phyloP scores from a whole-genome alignment of 305 asterid species.

The Fraxinus greggii region DNA sequence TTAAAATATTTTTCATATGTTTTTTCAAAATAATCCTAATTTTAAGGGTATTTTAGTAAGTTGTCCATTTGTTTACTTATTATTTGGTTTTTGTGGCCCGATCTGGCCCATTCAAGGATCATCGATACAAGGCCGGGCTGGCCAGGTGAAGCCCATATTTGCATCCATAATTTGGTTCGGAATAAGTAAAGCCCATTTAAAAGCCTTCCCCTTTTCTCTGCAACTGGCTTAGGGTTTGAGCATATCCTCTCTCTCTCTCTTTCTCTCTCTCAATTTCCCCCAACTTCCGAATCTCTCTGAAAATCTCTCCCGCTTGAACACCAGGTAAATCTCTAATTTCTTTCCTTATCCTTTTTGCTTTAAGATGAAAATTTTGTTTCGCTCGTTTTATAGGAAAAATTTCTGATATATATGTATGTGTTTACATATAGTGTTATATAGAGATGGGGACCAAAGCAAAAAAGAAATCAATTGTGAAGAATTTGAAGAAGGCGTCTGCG shows the following conservation, averaged over 20 bases:
- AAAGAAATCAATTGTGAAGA: conserved; percentile 35
- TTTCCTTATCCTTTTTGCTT: not conserved
- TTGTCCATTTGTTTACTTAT: too few species aligned
- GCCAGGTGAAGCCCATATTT: not conserved
- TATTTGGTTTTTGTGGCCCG: too few species aligned
- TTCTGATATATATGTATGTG: not conserved
- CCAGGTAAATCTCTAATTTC: not conserved
- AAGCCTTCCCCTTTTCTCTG: not conserved
- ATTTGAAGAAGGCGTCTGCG: conserved; percentile 39
- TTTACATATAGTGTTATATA: not conserved
- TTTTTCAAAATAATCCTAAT: too few species aligned
- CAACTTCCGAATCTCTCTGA: not conserved
- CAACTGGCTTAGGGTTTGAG: not conserved
- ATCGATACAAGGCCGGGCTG: not conserved
- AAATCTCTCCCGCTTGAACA: not conserved
- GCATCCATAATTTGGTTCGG: not conserved
- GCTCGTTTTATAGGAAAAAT: not conserved
- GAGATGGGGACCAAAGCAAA: conserved; percentile 43
- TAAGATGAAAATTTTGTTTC: not conserved
- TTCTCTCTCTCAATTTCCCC: not conserved
- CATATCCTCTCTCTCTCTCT: not conserved
- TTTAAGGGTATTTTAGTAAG: too few species aligned
- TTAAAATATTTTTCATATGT: too few species aligned
- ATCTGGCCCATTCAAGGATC: not conserved
- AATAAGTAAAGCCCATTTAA: not conserved